Evolutionary conservation across 2,329 filamentous ascomycete genomes (phyloP), one percentile per base, ranked within the genome.

Genomic region (Chrysoporthe austroafricana): DNA sequence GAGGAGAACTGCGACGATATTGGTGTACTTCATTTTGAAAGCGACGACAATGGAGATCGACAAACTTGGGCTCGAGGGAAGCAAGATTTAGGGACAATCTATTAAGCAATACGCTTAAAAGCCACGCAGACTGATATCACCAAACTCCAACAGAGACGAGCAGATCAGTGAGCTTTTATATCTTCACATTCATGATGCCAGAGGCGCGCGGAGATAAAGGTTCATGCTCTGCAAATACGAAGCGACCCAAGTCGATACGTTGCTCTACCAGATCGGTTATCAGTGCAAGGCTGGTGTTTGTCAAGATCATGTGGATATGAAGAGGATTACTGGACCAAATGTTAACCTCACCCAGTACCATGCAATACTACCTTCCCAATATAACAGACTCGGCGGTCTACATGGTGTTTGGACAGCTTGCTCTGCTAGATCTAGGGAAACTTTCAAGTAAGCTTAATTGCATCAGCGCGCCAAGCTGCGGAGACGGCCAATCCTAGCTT

Each of bases 1-100:
- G 43, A 69, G 50, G n/a, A 66, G 58, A 43, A 50, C 36, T 16
- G 62, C 21, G 48, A 46, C 52, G 54, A 69, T 8, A 16, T 39
- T 36, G 42, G 62, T 50, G 65, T 60, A 62, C 66, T 63, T 69
- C 68, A 69, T 69, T 21, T 57, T 69, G 57, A 52, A 62, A 26
- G 14, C n/a, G 14, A 21, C 2, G 54, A 46, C 2, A 14, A 26
- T 16, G 32, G 7, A n/a, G 57, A 42, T 18, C 42, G 32, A 8
- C 16, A 60, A 60, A 43, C n/a, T n/a, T 7, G 13, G 34, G 16
- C 13, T 34, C 18, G 16, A 57, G 34, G 34, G 6, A 26, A n/a
- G 48, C 9, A 52, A 32, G 26, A 34, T 54, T 32, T 14, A 21
- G 32, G 50, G 50, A 32, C 4, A 13, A 5, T 34, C 50, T 54